phyloP scores from a whole-genome alignment of 305 asterid species.

The Andrographis paniculata region DNA sequence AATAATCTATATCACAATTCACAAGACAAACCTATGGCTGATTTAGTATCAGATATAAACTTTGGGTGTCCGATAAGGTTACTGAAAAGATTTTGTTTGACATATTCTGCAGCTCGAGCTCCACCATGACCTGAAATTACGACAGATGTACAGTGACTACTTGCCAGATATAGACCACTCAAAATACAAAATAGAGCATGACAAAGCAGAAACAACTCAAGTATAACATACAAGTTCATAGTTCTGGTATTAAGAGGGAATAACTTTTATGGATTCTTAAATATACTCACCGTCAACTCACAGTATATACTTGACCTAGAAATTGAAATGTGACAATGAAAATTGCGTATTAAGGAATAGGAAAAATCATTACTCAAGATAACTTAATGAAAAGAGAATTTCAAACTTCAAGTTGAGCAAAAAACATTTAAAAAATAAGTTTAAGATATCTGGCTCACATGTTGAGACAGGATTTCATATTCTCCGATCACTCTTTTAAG shows the following conservation, averaged over 20 bases:
- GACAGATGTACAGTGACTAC: not conserved
- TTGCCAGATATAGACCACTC: not conserved
- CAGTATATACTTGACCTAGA: too few relatives aligned
- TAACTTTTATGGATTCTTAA: not conserved
- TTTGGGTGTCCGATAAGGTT: constrained; percentile 80
- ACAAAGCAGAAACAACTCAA: not conserved
- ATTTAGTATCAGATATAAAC: constrained; percentile 74
- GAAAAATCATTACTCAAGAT: not conserved
- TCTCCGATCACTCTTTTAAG: too few relatives aligned
- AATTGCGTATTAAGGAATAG: too few relatives aligned
- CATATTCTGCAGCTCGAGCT: constrained; percentile 89
- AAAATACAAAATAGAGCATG: not conserved
- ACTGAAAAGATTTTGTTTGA: constrained; percentile 74
- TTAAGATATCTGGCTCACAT: too few relatives aligned
- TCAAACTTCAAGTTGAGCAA: too few relatives aligned
- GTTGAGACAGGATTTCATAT: too few relatives aligned
- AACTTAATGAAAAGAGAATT: too few relatives aligned
- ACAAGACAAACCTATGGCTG: constrained; percentile 55
- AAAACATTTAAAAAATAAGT: too few relatives aligned
- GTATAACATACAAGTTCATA: not conserved
- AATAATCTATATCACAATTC: not conserved
- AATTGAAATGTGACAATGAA: too few relatives aligned
- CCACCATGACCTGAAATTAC: constrained; percentile 70
- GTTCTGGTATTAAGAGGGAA: too few relatives aligned
- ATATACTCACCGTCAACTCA: too few relatives aligned